Percentiles rank a stretch among this genome's conserved stretches.
phyloP scores from a whole-genome alignment of 129 eudicot species.

The Scalesia atractyloides region DNA sequence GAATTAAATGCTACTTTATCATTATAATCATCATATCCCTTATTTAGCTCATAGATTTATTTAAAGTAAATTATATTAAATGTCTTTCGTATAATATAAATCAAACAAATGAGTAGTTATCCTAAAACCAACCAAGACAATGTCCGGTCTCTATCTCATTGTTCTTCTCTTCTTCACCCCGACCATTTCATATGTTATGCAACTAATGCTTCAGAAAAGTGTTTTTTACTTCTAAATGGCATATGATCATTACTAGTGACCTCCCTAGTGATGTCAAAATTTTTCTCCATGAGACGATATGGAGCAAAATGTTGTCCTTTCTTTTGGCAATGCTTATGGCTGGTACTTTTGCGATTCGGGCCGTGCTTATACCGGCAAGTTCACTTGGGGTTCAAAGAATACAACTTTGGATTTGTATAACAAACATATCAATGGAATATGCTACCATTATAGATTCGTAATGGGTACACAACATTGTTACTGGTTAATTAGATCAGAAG shows the following conservation, averaged over 20 bases:
- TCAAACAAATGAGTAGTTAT: not conserved
- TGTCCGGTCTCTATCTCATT: not conserved
- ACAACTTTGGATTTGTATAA: not conserved
- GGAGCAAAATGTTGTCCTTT: not conserved
- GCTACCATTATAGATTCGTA: not conserved
- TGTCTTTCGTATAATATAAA: too few relatives aligned
- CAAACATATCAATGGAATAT: not conserved
- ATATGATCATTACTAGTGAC: not conserved
- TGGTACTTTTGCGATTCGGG: not conserved
- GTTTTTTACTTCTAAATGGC: not conserved
- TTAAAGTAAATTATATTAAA: too few relatives aligned
- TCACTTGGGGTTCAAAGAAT: not conserved
- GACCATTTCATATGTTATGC: not conserved
- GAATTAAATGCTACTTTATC: not conserved
- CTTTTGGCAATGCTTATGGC: not conserved
- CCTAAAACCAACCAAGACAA: not conserved
- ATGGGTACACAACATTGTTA: not conserved
- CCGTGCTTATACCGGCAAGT: not conserved
- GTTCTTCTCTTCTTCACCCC: not conserved
- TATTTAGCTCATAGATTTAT: not conserved
- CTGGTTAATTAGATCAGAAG: not conserved
- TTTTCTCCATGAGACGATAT: not conserved
- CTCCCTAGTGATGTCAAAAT: not conserved
- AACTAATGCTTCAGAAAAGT: not conserved
- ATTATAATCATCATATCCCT: not conserved